A percentile compares a stretch with the other conserved stretches of the same genome.
These are phyloP conservation scores for Forsythia viridissima DNA, from an alignment of 257 asterid genomes.

Conservation along the genomic window DNA sequence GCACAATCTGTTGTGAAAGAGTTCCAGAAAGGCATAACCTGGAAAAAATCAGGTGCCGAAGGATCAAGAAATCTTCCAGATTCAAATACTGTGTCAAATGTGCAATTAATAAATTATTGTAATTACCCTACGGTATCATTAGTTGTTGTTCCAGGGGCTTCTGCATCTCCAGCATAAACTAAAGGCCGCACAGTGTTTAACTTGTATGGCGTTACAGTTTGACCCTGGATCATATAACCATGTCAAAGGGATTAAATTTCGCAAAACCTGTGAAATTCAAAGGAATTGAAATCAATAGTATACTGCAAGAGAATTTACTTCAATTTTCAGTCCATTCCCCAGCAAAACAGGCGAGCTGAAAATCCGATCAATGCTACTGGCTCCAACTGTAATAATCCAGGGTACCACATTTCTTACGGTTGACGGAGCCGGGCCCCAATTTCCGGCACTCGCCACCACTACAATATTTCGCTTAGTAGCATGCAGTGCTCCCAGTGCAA, in stretches of 20 bases:
- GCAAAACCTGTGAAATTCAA: background rate
- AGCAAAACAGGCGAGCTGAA: conserved; percentile 30
- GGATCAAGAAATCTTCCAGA: background rate
- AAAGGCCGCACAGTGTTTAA: conserved; percentile 22
- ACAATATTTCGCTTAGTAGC: conserved; percentile 25
- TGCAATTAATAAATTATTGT: background rate
- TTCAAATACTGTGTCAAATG: too few relatives aligned
- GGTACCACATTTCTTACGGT: conserved; percentile 31
- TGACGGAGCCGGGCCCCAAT: conserved; percentile 26
- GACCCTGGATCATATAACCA: conserved; percentile 31
- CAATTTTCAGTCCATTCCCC: conserved; percentile 33
- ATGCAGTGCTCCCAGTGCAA: conserved; percentile 31
- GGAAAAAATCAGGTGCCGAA: background rate
- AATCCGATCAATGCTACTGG: conserved; percentile 36
- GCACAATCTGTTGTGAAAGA: conserved; percentile 31
- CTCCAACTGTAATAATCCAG: conserved; percentile 42
- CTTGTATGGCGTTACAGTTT: conserved; percentile 25
- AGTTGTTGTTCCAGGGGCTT: conserved; percentile 29
- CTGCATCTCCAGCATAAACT: conserved; percentile 36
- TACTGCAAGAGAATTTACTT: conserved; percentile 17
- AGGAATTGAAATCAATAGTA: background rate
- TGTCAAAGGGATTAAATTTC: background rate
- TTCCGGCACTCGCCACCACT: conserved; percentile 34
- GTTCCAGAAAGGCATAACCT: conserved; percentile 37
- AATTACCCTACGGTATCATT: conserved; percentile 31